Evolutionary conservation across 169 alveolate species (phyloP).

Genomic region (Cryptosporidium xiaoi): DNA sequence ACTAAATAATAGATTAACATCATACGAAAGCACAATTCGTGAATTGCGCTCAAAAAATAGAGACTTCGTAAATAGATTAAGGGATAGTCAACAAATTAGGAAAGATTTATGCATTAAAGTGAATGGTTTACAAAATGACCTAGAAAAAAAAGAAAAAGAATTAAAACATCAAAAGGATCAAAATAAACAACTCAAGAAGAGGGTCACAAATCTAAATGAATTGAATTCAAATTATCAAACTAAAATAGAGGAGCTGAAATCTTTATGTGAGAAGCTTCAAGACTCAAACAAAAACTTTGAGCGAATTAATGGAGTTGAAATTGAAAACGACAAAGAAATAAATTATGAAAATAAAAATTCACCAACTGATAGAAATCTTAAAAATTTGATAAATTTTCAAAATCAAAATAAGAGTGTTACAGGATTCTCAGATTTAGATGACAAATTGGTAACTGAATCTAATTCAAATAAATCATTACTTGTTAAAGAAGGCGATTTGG

Average conservation of each 20-base stretch:
- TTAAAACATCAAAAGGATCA: constrained; percentile 53
- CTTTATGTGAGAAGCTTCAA: constrained; percentile 31
- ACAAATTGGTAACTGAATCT: neutral
- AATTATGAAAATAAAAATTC: constrained; percentile 23
- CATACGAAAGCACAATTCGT: constrained; percentile 72
- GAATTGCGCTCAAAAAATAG: constrained; percentile 58
- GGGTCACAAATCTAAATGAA: constrained; percentile 57
- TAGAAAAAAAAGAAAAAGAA: constrained; percentile 67
- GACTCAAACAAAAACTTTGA: constrained; percentile 9
- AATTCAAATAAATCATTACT: constrained; percentile 35
- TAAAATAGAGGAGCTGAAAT: constrained; percentile 53
- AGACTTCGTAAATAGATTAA: constrained; percentile 51
- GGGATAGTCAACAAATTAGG: constrained; percentile 71
- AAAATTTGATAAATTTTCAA: constrained; percentile 1
- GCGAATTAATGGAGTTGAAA: neutral
- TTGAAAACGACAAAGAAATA: neutral
- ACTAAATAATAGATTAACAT: constrained; percentile 65
- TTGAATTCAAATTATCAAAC: constrained; percentile 56
- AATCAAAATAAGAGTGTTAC: neutral
- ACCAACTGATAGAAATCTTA: neutral
- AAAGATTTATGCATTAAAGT: constrained; percentile 66
- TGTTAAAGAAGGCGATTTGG: constrained; percentile 56
- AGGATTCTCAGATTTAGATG: constrained; percentile 2
- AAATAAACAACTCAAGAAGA: constrained; percentile 63
- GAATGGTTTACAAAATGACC: constrained; percentile 56